Evolutionary conservation across 192 early-diverging fungal species (phyloP), one percentile per base, ranked within the genome.

Genomic region (Coemansia umbellata): DNA sequence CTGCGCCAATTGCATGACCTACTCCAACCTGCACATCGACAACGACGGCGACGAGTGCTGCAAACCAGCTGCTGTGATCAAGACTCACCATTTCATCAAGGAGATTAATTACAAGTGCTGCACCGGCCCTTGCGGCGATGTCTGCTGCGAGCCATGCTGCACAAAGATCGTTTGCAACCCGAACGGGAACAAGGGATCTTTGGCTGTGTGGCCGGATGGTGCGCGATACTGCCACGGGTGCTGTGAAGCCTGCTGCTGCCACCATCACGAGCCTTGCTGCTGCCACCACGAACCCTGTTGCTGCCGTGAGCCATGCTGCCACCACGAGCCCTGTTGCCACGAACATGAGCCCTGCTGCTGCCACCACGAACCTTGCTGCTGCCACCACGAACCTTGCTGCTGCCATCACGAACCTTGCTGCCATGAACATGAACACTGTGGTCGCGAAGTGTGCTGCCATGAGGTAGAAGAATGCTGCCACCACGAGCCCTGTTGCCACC

Each of bases 31-130:
- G 26, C 64, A 74, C 32, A 44, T 74, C 7, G 71, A 74, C 37
- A 67, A 62, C 43, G 71, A 74, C 7, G 55, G 63, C 42, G 70
- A 74, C 43, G 59, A 67, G 35, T 67, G 64, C 64, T 74, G 71
- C 64, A 74, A 74, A 48, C 71, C 71, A 7, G 71, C 71, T 3
- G 71, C 71, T 1, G 71, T 74, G 24, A 74, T 74, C 51, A 74
- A 74, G 64, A 74, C 71, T 6, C 71, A 67, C 36, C 54, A 67
- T 36, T 74, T 74, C 63, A 56, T 74, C 53, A 74, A 74, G 56
- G 64, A 74, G 28, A 50, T 74, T 51, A 63, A 74, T 53, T 74
- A 74, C 64, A 74, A 67, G 64, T 74, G 71, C 71, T 74, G 71
- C 71, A 74, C 71, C 2, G 64, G 64, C 1, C 71, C 71, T 10